Evolutionary conservation across 2,329 filamentous ascomycete species (phyloP).

Genomic region (Arthrobotrys sphaeroides): DNA sequence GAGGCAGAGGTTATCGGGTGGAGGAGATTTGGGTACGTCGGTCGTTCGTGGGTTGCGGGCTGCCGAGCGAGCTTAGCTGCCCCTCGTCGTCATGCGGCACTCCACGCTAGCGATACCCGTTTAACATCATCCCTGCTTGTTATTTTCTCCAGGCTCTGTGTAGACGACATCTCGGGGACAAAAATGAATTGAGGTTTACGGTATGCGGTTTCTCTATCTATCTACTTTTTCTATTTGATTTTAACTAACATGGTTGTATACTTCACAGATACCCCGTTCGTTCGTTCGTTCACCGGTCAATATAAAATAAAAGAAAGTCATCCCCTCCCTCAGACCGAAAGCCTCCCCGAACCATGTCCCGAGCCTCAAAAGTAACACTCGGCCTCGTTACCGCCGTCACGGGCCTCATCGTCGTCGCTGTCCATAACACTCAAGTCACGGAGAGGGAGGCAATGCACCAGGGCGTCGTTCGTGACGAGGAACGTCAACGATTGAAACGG

Average conservation of each 20-base stretch:
- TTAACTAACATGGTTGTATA: background rate
- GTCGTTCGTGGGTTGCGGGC: background rate
- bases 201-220: background rate
- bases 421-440: slow-evolving; percentile 86
- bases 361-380: slow-evolving; percentile 86
- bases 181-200: slow-evolving; percentile 13
- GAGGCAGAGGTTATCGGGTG: background rate
- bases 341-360: slow-evolving; percentile 73
- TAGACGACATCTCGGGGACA: background rate
- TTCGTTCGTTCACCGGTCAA: background rate
- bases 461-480: slow-evolving; percentile 92
- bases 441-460: slow-evolving; percentile 93
- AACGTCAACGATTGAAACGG: slow-evolving; percentile 87
- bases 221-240: background rate
- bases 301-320: background rate
- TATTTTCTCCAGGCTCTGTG: background rate
- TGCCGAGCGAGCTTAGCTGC: slow-evolving; percentile 7
- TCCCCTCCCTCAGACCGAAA: background rate
- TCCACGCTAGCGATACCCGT: slow-evolving; percentile 22
- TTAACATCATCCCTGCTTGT: background rate
- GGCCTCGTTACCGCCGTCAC: slow-evolving; percentile 79
- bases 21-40: background rate
- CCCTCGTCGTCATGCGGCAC: slow-evolving; percentile 46
- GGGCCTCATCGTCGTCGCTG: slow-evolving; percentile 78
- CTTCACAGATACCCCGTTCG: background rate